Conservation (phyloP, 495 filamentous ascomycete species). For the Penicillium manginii region DNA sequence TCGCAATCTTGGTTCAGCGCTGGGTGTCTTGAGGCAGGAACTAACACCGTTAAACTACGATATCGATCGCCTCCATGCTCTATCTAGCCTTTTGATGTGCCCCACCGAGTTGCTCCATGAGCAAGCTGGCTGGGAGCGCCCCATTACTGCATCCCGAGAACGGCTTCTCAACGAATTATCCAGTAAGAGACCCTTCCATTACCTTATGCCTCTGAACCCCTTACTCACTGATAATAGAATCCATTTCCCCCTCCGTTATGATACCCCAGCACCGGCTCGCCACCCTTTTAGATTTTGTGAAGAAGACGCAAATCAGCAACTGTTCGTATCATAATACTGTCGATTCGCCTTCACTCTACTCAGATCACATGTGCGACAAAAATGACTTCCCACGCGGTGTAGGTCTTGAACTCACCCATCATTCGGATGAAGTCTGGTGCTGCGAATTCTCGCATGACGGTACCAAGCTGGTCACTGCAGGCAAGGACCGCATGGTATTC, state of each 20-base stretch:
- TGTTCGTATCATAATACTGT: constrained; percentile 89
- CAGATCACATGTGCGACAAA: constrained; percentile 82
- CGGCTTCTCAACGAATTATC: constrained; percentile 80
- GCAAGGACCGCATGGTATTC: constrained; percentile 70
- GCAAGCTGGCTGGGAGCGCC: constrained; percentile 89
- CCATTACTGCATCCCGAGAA: constrained; percentile 75
- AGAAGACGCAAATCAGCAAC: constrained; percentile 75
- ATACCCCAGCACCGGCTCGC: constrained; percentile 94
- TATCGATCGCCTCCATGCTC: constrained; percentile 70
- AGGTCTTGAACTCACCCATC: constrained; percentile 68
- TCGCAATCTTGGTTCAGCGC: constrained; percentile 69
- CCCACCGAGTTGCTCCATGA: constrained; percentile 75
- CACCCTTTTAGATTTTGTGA: constrained; percentile 78
- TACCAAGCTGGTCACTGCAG: constrained; percentile 77
- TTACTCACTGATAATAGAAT: constrained; percentile 57
- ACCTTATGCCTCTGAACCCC: background rate
- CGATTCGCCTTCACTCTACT: constrained; percentile 81
- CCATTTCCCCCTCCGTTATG: constrained; percentile 97
- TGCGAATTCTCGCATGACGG: constrained; percentile 91
- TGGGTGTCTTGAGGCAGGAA: constrained; percentile 83
- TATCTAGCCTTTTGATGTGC: constrained; percentile 93
- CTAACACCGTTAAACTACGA: constrained; percentile 87
- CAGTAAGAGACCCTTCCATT: constrained; percentile 55
- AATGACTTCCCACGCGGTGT: constrained; percentile 75
- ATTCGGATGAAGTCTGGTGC: constrained; percentile 87